Percentiles rank a stretch among this genome's conserved stretches.
These are phyloP conservation scores for Serendipita indica DNA, from an alignment of 768 basidiomycete species.

Conservation along the genomic window DNA sequence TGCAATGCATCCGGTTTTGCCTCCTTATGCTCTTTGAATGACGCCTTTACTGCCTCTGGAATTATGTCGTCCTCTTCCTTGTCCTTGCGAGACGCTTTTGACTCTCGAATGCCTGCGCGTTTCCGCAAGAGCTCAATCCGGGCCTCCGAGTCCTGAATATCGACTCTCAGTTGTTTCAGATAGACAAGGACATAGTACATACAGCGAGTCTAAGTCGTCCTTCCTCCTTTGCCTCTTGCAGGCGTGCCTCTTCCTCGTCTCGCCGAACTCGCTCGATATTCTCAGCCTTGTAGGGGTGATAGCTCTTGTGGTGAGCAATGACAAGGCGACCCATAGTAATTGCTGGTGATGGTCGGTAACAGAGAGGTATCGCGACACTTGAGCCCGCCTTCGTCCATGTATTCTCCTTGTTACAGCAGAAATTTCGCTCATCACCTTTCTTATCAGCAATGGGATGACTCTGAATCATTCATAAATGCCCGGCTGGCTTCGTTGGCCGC, in stretches of 20 bases:
- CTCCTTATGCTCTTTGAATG: constrained; percentile 21
- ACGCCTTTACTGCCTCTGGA: constrained; percentile 13
- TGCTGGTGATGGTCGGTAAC: too few species aligned
- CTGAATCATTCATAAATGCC: too few species aligned
- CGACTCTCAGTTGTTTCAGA: not conserved
- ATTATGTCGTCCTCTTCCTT: constrained; percentile 12
- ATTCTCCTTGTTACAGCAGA: too few species aligned
- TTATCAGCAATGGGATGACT: too few species aligned
- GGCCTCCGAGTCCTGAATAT: constrained; percentile 60
- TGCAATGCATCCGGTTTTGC: not conserved
- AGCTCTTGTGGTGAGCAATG: constrained; percentile 44
- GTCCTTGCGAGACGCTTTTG: constrained; percentile 6
- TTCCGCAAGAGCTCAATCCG: constrained; percentile 50
- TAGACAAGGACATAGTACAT: constrained; percentile 1
- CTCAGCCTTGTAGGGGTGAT: constrained; percentile 72
- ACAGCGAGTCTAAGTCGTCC: constrained; percentile 60
- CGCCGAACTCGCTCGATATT: constrained; percentile 67
- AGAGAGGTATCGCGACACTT: too few species aligned
- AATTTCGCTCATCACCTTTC: too few species aligned
- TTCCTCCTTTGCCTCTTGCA: constrained; percentile 52
- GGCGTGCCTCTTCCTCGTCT: constrained; percentile 68
- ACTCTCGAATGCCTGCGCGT: constrained; percentile 33
- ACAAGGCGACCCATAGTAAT: constrained; percentile 1
- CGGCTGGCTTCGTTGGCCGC: too few species aligned
- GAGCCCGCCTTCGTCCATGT: too few species aligned